Evolutionary conservation across 2,329 filamentous ascomycete genomes (phyloP).

Genomic region (Cucurbitaria berberidis): DNA sequence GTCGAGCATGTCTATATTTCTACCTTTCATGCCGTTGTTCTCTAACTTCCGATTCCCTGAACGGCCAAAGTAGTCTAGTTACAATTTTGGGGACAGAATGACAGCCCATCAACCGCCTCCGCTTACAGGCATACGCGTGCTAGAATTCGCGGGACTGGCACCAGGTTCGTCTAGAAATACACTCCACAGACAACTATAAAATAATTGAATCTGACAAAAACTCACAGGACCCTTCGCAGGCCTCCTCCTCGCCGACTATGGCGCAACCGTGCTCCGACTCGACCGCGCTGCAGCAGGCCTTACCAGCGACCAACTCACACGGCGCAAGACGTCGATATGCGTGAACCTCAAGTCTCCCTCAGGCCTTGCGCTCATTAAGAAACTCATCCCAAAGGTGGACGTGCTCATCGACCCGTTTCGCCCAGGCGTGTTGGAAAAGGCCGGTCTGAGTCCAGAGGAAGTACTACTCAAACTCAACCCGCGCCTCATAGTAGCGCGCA

Average conservation of each 20-base stretch:
- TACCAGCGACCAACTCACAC: slow-evolving; percentile 75
- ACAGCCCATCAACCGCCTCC: slow-evolving; percentile 53
- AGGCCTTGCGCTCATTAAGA: slow-evolving; percentile 70
- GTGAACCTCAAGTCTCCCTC: slow-evolving; percentile 75
- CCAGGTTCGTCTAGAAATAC: slow-evolving; percentile 51
- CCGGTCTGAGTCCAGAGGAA: slow-evolving; percentile 74
- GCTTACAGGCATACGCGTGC: slow-evolving; percentile 64
- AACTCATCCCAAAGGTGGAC: slow-evolving; percentile 69
- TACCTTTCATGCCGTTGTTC: not conserved
- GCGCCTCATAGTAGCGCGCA: slow-evolving; percentile 77
- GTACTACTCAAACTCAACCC: slow-evolving; percentile 72
- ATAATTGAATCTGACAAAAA: slow-evolving; percentile 1
- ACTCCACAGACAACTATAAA: not conserved
- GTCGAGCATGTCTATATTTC: slow-evolving; percentile 27
- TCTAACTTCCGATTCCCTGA: not conserved
- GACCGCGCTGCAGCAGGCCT: slow-evolving; percentile 66
- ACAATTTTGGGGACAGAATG: slow-evolving; percentile 4
- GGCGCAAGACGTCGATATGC: slow-evolving; percentile 80
- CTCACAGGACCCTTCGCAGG: slow-evolving; percentile 80
- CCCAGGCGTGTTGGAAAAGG: slow-evolving; percentile 85
- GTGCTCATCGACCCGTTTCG: slow-evolving; percentile 93
- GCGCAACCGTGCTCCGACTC: slow-evolving; percentile 84
- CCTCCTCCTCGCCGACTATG: slow-evolving; percentile 80
- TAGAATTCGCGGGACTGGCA: slow-evolving; percentile 70
- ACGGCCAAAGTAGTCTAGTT: slow-evolving; percentile 1